Percentiles rank a stretch among this genome's conserved stretches.
These are phyloP conservation scores for Diphasiastrum complanatum DNA, from an alignment of 83 land plant genomes.

Conservation along the genomic window DNA sequence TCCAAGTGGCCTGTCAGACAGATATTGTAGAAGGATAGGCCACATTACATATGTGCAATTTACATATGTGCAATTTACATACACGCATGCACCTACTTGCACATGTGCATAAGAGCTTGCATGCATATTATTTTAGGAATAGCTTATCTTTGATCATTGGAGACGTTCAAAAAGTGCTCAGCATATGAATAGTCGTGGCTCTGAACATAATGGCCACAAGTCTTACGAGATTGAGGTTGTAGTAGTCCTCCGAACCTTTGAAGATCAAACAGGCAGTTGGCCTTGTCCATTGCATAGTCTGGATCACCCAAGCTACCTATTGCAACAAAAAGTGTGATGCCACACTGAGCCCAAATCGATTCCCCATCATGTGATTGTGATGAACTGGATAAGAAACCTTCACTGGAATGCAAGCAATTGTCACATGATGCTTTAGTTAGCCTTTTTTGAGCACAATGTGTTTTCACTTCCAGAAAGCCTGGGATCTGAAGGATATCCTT, in stretches of 20 bases:
- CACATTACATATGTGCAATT: too few species aligned
- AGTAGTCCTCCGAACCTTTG: slow-evolving; percentile 31
- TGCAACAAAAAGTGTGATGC: slow-evolving; percentile 59
- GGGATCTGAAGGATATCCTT: slow-evolving; percentile 51
- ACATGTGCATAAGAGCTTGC: too few species aligned
- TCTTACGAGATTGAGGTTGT: too few species aligned
- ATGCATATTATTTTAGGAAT: too few species aligned
- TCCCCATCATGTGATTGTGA: slow-evolving; percentile 33
- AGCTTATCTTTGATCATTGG: too few species aligned
- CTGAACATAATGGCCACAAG: too few species aligned
- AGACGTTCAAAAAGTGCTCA: too few species aligned
- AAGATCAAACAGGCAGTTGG: slow-evolving; percentile 64
- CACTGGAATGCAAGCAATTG: slow-evolving; percentile 52
- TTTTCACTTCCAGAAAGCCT: slow-evolving; percentile 40
- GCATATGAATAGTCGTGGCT: too few species aligned
- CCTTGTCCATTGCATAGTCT: slow-evolving; percentile 38
- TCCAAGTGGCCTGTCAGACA: too few species aligned
- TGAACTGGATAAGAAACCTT: slow-evolving; percentile 39
- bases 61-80: too few species aligned
- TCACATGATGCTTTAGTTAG: slow-evolving; percentile 30
- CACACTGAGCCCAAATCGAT: slow-evolving; percentile 44
- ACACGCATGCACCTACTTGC: too few species aligned
- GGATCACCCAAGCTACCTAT: slow-evolving; percentile 49
- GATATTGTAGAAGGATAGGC: too few species aligned
- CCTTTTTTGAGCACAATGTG: slow-evolving; percentile 36